Conservation (phyloP, 2,329 filamentous ascomycete species). For the Aspergillus fructus region DNA sequence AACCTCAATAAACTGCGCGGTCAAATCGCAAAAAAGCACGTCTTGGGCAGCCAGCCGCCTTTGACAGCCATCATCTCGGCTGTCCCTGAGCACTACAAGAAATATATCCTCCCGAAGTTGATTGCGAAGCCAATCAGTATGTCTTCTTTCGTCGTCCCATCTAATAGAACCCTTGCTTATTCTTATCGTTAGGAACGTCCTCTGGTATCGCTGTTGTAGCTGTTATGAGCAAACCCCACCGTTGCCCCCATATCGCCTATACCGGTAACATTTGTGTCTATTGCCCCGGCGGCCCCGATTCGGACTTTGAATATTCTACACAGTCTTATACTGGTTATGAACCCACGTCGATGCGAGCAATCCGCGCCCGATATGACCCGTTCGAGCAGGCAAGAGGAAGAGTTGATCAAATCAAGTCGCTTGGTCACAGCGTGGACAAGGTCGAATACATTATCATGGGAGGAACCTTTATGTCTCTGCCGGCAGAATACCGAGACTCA, state of each 20-base stretch:
- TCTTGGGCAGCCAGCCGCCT: slow-evolving; percentile 80
- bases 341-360: slow-evolving; percentile 96
- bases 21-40: slow-evolving; percentile 90
- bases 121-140: slow-evolving; percentile 93
- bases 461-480: slow-evolving; percentile 96
- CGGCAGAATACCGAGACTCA: slow-evolving; percentile 82
- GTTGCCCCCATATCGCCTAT: slow-evolving; percentile 96
- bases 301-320: slow-evolving; percentile 98
- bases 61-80: slow-evolving; percentile 96
- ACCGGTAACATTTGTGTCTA: slow-evolving; percentile 99
- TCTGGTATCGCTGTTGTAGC: slow-evolving; percentile 97
- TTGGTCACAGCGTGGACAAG: slow-evolving; percentile 97
- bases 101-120: slow-evolving; percentile 93
- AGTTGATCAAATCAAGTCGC: slow-evolving; percentile 92
- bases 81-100: slow-evolving; percentile 99
- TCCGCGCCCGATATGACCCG: slow-evolving; percentile 93
- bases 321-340: slow-evolving; percentile 99
- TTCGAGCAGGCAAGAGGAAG: slow-evolving; percentile 95
- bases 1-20: slow-evolving; percentile 88
- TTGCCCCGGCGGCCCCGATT: slow-evolving; percentile 94
- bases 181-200: slow-evolving; percentile 66
- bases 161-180: slow-evolving; percentile 11
- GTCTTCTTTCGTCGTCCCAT: slow-evolving; percentile 25
- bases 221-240: slow-evolving; percentile 98
- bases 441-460: slow-evolving; percentile 99